These are phyloP conservation scores for Suillus alpinus DNA, from an alignment of 768 basidiomycete genomes.

Conservation along the genomic window DNA sequence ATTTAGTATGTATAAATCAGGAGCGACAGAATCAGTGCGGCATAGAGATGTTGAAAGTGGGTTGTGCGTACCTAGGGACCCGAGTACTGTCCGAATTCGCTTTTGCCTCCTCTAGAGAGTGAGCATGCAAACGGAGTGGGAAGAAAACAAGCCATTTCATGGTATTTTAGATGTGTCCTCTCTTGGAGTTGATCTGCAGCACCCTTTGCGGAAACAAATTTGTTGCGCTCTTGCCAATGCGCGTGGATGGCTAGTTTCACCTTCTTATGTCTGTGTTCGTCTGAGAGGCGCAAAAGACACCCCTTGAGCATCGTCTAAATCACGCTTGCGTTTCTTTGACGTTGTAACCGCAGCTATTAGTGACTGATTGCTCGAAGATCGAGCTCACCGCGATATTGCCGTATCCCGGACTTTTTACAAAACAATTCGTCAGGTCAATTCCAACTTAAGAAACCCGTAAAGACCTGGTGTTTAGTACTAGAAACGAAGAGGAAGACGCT, in stretches of 20 bases:
- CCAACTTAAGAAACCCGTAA: background rate
- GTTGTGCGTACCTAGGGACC: slow-evolving; percentile 55
- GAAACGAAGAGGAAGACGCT: too few species aligned
- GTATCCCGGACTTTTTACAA: slow-evolving; percentile 11
- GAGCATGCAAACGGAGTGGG: slow-evolving; percentile 2
- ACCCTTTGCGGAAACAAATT: slow-evolving; percentile 78
- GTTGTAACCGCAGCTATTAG: slow-evolving; percentile 21
- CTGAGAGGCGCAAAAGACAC: slow-evolving; percentile 36
- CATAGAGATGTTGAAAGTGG: background rate
- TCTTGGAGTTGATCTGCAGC: slow-evolving; percentile 81
- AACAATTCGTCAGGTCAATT: slow-evolving; percentile 6
- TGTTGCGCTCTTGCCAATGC: slow-evolving; percentile 84
- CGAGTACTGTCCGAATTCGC: slow-evolving; percentile 59
- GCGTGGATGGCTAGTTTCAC: slow-evolving; percentile 83
- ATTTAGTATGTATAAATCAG: too few species aligned
- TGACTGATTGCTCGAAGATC: slow-evolving; percentile 9
- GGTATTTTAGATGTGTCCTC: slow-evolving; percentile 64
- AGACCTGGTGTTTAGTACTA: too few species aligned
- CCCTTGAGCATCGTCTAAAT: slow-evolving; percentile 31
- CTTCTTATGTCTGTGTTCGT: too few species aligned
- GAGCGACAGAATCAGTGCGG: slow-evolving; percentile 1
- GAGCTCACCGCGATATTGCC: background rate
- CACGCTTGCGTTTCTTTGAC: slow-evolving; percentile 52
- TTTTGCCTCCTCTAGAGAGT: slow-evolving; percentile 59
- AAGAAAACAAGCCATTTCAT: slow-evolving; percentile 52